Base-by-base conservation (phyloP, 108 stramenopile genomes). In the Skeletonema potamos region DNA sequence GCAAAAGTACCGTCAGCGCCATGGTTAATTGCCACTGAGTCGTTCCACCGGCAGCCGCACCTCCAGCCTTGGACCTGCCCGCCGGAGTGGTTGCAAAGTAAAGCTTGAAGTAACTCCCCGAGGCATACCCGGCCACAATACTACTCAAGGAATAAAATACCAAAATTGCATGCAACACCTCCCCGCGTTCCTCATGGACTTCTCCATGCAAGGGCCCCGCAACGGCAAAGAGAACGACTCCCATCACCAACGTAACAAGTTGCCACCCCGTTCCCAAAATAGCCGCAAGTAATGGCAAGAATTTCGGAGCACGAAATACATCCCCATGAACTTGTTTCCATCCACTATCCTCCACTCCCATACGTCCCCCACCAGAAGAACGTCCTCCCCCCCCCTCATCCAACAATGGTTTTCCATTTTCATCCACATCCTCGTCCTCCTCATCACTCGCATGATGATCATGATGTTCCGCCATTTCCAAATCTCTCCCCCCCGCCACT, bases 311-410 rank as follows among this genome's bases (percentile, higher is more conserved):
- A 36, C 98, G 93, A 65, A 99, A 99, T 27, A 99, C 98, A 84
- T 99, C 98, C 1, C 97, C 98, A 70, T 97, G 98, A n/a, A 99
- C 95, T 82, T 97, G 95, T 73, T 99, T 99, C 98, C 98, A 99
- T 17, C 97, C 97, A 37, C 88, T 79, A 63, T 98, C 98, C 63
- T 98, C 98, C 9, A 85, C 83, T 30, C 86, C 83, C 41, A 66
- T 58, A 28, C 62, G 54, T 27, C 82, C 78, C 15, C 76, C 73
- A 62, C 66, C 44, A 54, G n/a, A 51, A 30, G 44, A 51, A 36
- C 30, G 57, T 26, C 54, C 72, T 41, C 17, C 70, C n/a, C 54
- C 72, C 55, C 17, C 70, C n/a, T 63, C 70, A 28, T 76, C 68
- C 62, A 81, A 24, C 24, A 87, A 56, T n/a, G 88, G 87, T 54